Evolutionary conservation across 805 yeast species (phyloP).

Genomic region (Nakazawaea peltata): DNA sequence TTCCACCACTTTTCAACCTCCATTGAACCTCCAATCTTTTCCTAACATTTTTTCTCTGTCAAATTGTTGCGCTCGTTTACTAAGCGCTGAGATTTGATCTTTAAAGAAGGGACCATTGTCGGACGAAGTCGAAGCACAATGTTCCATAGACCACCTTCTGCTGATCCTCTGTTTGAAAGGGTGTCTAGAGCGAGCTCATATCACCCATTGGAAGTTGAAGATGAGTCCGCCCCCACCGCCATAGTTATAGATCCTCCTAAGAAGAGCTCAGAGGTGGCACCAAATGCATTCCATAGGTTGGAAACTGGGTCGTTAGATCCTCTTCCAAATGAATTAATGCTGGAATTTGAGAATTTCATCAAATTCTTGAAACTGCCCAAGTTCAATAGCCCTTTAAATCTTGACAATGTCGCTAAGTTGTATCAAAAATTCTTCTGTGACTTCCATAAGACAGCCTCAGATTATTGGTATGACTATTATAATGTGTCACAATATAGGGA

Average conservation of each 20-base stretch:
- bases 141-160: constrained; percentile 9
- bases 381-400: constrained; percentile 26
- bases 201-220: no score
- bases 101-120: no score
- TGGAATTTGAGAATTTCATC: constrained; percentile 19
- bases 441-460: constrained; percentile 16
- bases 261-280: background rate
- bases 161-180: constrained; percentile 7
- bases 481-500: constrained; percentile 1
- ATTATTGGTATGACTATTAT: constrained; percentile 14
- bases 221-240: no score
- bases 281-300: background rate
- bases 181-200: constrained; percentile 9
- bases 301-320: constrained; percentile 7
- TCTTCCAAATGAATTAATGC: constrained; percentile 19
- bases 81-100: no score
- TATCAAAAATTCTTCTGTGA: constrained; percentile 25
- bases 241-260: no score
- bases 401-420: constrained; percentile 24
- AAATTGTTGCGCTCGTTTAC: no score
- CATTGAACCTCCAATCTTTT: no score
- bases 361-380: constrained; percentile 25
- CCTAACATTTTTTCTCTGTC: no score
- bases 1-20: no score
- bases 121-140: no score